Percentiles rank a stretch among this genome's conserved stretches.
Conservation (phyloP, 2,329 filamentous ascomycete species). For the Dryadomyces quercus-mongolicae region DNA sequence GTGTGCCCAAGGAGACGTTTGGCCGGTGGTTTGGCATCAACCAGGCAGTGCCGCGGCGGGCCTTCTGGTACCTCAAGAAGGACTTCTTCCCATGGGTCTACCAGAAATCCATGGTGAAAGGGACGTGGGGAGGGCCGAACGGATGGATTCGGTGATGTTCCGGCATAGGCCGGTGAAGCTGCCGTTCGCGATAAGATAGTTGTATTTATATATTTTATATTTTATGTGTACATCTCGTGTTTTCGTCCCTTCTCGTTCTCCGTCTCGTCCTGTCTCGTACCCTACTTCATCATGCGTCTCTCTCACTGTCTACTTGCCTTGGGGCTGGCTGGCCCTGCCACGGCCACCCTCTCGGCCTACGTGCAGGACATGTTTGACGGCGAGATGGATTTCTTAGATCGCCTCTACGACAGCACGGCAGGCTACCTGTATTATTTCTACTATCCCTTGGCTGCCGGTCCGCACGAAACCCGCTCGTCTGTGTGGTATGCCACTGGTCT, state of each 20-base stretch:
- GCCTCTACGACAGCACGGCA: slow-evolving; percentile 36
- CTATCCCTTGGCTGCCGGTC: slow-evolving; percentile 29
- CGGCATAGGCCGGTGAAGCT: not conserved
- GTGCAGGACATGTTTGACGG: slow-evolving; percentile 29
- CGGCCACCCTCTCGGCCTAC: not conserved
- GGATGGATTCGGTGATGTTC: slow-evolving; percentile 19
- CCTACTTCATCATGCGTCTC: slow-evolving; percentile 1
- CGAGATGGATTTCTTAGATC: slow-evolving; percentile 44
- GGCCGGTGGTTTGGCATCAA: slow-evolving; percentile 18
- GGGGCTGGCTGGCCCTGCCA: not conserved
- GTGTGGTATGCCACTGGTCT: slow-evolving; percentile 49
- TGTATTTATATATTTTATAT: not conserved
- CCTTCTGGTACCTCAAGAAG: slow-evolving; percentile 32
- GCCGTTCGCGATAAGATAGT: not conserved
- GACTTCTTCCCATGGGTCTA: slow-evolving; percentile 46
- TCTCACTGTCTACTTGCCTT: not conserved
- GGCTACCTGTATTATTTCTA: slow-evolving; percentile 41
- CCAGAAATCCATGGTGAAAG: slow-evolving; percentile 37
- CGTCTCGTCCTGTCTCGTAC: not conserved
- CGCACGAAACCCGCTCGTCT: slow-evolving; percentile 45
- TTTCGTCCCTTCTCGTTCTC: too few species aligned
- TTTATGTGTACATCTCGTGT: not conserved
- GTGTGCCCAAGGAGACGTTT: slow-evolving; percentile 32
- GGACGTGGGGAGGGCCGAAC: slow-evolving; percentile 40
- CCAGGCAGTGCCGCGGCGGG: slow-evolving; percentile 24